Evolutionary conservation across 2,329 filamentous ascomycete species (phyloP).

Genomic region (Plenodomus tracheiphilus): DNA sequence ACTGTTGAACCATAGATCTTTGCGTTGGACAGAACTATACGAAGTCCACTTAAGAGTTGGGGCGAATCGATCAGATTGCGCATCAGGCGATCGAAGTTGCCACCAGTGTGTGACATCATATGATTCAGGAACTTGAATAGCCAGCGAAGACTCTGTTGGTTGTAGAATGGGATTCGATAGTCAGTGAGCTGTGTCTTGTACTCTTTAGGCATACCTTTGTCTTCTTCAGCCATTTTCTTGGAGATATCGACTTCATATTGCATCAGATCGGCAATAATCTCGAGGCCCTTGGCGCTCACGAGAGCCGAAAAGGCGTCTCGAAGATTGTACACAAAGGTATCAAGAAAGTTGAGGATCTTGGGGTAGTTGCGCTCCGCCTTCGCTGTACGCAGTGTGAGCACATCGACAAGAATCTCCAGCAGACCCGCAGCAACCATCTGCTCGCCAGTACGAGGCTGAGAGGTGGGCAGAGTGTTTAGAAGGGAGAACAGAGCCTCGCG

Average conservation of each 20-base stretch:
- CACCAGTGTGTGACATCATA: slow-evolving; percentile 81
- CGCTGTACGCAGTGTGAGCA: slow-evolving; percentile 78
- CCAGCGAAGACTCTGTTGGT: slow-evolving; percentile 92
- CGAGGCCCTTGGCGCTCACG: slow-evolving; percentile 79
- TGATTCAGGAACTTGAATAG: slow-evolving; percentile 95
- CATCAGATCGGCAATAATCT: slow-evolving; percentile 86
- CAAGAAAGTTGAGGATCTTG: slow-evolving; percentile 82
- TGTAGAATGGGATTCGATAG: slow-evolving; percentile 89
- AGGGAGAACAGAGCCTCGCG: slow-evolving; percentile 87
- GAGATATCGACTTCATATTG: slow-evolving; percentile 76
- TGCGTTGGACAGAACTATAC: slow-evolving; percentile 79
- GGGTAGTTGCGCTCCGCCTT: slow-evolving; percentile 84
- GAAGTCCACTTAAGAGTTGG: slow-evolving; percentile 76
- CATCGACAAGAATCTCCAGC: slow-evolving; percentile 86
- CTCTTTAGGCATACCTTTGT: slow-evolving; percentile 70
- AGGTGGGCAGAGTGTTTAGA: slow-evolving; percentile 75
- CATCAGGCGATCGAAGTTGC: slow-evolving; percentile 85
- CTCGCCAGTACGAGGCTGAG: slow-evolving; percentile 71
- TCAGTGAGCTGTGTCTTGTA: slow-evolving; percentile 84
- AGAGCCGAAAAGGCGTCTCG: slow-evolving; percentile 83
- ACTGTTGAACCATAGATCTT: slow-evolving; percentile 85
- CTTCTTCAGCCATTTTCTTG: slow-evolving; percentile 65
- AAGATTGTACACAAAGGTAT: slow-evolving; percentile 83
- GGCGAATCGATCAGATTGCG: slow-evolving; percentile 94
- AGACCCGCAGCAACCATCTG: slow-evolving; percentile 88